Base-by-base conservation (phyloP, 2,329 filamentous ascomycete species). In the Tothia fuscella region DNA sequence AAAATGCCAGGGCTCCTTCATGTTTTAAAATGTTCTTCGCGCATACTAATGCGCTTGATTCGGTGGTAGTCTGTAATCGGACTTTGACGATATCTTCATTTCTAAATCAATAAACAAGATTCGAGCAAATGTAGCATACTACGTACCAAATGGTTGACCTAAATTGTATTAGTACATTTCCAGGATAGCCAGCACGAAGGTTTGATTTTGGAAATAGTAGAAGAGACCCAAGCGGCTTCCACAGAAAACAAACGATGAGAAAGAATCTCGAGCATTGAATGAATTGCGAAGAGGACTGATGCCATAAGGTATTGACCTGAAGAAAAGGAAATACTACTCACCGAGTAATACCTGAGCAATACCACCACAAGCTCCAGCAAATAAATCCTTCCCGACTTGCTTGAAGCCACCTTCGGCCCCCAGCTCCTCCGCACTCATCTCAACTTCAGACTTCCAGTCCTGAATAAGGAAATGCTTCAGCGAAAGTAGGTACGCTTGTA, bases 61-160 rank as follows among this genome's bases (percentile, higher is more conserved):
- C 75, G 17, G 73, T 78, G 41, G 82, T 82, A 13, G 91, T 98
- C 63, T 98, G 91, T 37, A 98, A 74, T 43, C 91, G 84, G 54
- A 98, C 91, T 68, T 98, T 98, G 68, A 98, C 81, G 49, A 95
- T 96, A 70, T 95, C n/a, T n/a, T n/a, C n/a, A n/a, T n/a, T n/a
- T 89, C 76, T 53, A 31, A 28, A 9, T 38, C 12, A 31, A 38
- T 38, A 7, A 29, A 32, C 14, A 28, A 12, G 9, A 30, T 31
- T 9, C 32, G 10, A 10, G 17, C 12, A 38, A 30, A 7, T 67
- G 76, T 74, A n/a, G n/a, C n/a, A n/a, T n/a, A n/a, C n/a, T n/a
- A n/a, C n/a, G n/a, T n/a, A n/a, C n/a, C 76, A 52, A 80, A 80
- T 12, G 76, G 77, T 61, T 80, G 77, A 49, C 76, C 74, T 78